Evolutionary conservation across 2,329 filamentous ascomycete species (phyloP).

Genomic region (Aureobasidium sp.): DNA sequence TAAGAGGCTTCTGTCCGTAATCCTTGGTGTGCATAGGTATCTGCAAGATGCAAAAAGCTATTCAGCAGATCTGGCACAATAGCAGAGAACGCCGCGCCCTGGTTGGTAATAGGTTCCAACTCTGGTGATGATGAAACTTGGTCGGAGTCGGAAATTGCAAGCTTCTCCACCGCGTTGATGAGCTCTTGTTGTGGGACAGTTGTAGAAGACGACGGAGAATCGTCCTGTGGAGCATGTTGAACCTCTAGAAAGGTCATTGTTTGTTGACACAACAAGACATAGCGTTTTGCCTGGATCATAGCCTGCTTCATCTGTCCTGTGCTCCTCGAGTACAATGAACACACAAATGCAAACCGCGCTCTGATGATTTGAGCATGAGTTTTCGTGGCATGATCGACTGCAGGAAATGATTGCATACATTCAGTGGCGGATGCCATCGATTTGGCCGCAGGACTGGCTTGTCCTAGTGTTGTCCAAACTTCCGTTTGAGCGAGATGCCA

Average conservation of each 20-base stretch:
- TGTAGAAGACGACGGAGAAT: too few relatives aligned
- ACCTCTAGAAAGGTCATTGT: constrained; percentile 24
- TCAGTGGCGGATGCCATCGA: not conserved
- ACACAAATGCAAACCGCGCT: not conserved
- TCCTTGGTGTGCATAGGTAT: constrained; percentile 74
- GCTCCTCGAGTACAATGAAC: not conserved
- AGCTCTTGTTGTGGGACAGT: not conserved
- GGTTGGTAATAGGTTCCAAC: not conserved
- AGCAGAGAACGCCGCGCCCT: not conserved
- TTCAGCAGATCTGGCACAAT: constrained; percentile 60
- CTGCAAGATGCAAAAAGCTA: constrained; percentile 65
- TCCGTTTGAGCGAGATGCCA: constrained; percentile 36
- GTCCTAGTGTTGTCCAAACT: not conserved
- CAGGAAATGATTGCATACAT: not conserved
- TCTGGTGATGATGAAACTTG: not conserved
- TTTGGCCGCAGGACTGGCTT: not conserved
- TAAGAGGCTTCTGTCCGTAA: constrained; percentile 83
- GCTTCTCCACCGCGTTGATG: not conserved
- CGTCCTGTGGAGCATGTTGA: not conserved
- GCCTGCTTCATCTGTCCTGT: constrained; percentile 2
- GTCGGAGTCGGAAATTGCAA: not conserved
- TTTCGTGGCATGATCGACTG: not conserved
- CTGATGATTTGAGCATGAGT: not conserved
- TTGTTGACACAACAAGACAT: constrained; percentile 1
- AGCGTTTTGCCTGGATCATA: constrained; percentile 5